A percentile compares a stretch with the other conserved stretches of the same genome.
Conservation (phyloP, 768 basidiomycete species). For the Favolaschia claudopus region DNA sequence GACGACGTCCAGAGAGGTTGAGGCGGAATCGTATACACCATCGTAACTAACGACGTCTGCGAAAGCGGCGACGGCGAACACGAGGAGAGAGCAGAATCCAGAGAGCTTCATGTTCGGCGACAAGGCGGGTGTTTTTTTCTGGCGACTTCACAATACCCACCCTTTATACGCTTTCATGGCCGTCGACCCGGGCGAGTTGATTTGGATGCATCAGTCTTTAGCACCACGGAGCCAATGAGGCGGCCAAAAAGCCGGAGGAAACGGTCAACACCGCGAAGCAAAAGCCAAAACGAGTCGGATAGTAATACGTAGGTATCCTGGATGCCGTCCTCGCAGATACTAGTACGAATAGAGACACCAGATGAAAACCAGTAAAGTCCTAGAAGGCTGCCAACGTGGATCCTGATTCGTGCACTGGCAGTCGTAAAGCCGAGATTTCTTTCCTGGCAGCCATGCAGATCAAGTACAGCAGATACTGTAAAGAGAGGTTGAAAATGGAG, state of each 20-base stretch:
- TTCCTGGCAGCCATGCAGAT: too few relatives aligned
- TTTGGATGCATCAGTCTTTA: constrained; percentile 4
- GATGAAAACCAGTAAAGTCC: too few relatives aligned
- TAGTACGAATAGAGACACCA: too few relatives aligned
- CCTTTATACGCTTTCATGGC: constrained; percentile 6
- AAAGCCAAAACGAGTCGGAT: constrained; percentile 18
- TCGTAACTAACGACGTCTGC: constrained; percentile 51
- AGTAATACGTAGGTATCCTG: too few relatives aligned
- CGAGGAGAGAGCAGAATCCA: constrained; percentile 24
- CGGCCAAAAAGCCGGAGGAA: constrained; percentile 8
- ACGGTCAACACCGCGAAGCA: constrained; percentile 5
- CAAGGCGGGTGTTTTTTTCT: neutral
- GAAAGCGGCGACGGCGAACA: constrained; percentile 31
- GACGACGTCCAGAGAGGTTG: constrained; percentile 47
- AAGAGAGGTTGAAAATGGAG: too few relatives aligned
- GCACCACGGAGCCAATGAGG: constrained; percentile 12
- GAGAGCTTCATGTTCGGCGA: constrained; percentile 43
- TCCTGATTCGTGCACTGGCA: too few relatives aligned
- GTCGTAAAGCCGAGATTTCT: too few relatives aligned
- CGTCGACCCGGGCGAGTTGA: neutral
- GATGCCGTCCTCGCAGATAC: too few relatives aligned
- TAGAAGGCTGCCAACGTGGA: too few relatives aligned
- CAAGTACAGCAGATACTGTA: too few relatives aligned
- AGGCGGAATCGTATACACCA: constrained; percentile 54
- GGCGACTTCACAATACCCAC: neutral